phyloP scores from a whole-genome alignment of 768 basidiomycete genomes.

The Trametopsis cervina region DNA sequence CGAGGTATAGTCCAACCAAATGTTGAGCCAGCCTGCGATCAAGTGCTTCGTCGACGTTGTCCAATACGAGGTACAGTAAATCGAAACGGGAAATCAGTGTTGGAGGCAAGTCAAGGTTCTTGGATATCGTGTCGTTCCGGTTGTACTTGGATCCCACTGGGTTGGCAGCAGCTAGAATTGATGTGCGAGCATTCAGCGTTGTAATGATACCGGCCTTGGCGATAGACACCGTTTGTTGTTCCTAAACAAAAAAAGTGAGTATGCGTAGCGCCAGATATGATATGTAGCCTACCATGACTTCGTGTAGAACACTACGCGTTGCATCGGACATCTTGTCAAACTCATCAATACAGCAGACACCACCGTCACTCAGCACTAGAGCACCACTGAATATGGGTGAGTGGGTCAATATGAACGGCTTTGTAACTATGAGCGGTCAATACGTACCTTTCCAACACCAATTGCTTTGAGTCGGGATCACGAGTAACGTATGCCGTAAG shows the following conservation, averaged over 20 bases:
- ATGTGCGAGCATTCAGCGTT: slow-evolving; percentile 96
- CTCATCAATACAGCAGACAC: slow-evolving; percentile 98
- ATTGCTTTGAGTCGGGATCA: slow-evolving; percentile 96
- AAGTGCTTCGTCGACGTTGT: slow-evolving; percentile 83
- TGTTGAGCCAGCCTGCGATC: slow-evolving; percentile 89
- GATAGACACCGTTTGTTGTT: slow-evolving; percentile 99
- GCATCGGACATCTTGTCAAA: slow-evolving; percentile 99
- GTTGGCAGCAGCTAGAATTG: slow-evolving; percentile 95
- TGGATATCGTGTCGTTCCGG: slow-evolving; percentile 82
- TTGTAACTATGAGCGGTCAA: neutral
- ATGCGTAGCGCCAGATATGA: too few relatives aligned
- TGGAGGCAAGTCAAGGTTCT: slow-evolving; percentile 96
- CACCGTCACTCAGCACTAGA: slow-evolving; percentile 90
- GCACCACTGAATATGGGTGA: slow-evolving; percentile 74
- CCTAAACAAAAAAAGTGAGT: too few relatives aligned
- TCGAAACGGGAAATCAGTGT: slow-evolving; percentile 98
- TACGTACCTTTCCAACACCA: slow-evolving; percentile 89
- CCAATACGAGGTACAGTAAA: slow-evolving; percentile 89
- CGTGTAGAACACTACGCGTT: slow-evolving; percentile 95
- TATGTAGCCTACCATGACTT: slow-evolving; percentile 91
- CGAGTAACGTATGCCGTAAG: slow-evolving; percentile 97
- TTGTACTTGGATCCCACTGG: slow-evolving; percentile 96
- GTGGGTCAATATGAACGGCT: too few relatives aligned
- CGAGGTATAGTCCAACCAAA: slow-evolving; percentile 88
- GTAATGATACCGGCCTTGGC: slow-evolving; percentile 99